Evolutionary conservation across 2,329 filamentous ascomycete genomes (phyloP).

Genomic region (Thyridium curvatum): DNA sequence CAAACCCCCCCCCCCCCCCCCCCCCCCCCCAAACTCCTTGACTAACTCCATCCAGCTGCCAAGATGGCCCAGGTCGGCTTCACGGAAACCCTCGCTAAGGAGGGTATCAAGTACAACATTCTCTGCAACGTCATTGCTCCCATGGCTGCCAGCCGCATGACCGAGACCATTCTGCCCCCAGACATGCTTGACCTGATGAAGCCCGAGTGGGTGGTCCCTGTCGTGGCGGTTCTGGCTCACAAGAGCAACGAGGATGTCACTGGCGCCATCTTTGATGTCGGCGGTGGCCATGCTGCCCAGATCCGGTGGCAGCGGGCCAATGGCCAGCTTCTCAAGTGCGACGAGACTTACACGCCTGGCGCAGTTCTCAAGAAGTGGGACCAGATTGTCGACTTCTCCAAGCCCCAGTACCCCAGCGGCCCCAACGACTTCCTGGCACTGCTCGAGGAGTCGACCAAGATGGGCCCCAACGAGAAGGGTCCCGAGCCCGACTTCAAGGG

Average conservation of each 20-base stretch:
- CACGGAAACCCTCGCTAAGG: slow-evolving; percentile 95
- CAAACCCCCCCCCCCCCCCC: too few species aligned
- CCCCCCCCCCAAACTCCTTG: too few species aligned
- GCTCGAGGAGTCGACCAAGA: slow-evolving; percentile 75
- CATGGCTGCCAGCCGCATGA: slow-evolving; percentile 93
- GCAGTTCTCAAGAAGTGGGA: slow-evolving; percentile 88
- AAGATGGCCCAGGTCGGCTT: slow-evolving; percentile 95
- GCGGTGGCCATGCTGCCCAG: slow-evolving; percentile 88
- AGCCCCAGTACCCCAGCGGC: slow-evolving; percentile 75
- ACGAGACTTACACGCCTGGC: slow-evolving; percentile 80
- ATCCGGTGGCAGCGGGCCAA: slow-evolving; percentile 89
- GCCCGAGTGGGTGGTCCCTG: slow-evolving; percentile 91
- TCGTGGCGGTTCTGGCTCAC: slow-evolving; percentile 85
- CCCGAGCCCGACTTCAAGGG: slow-evolving; percentile 76
- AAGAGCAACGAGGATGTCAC: slow-evolving; percentile 76
- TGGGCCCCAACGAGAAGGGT: slow-evolving; percentile 64
- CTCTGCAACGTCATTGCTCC: slow-evolving; percentile 91
- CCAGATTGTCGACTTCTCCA: slow-evolving; percentile 78
- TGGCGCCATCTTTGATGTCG: slow-evolving; percentile 87
- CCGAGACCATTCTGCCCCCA: slow-evolving; percentile 90
- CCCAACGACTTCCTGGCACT: slow-evolving; percentile 83
- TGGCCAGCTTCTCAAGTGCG: slow-evolving; percentile 84
- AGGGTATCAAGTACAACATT: slow-evolving; percentile 97
- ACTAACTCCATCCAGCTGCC: slow-evolving; percentile 73
- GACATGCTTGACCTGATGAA: slow-evolving; percentile 79